Conservation (phyloP, 1,139 yeast genomes). For the Geotrichum fermentans region DNA sequence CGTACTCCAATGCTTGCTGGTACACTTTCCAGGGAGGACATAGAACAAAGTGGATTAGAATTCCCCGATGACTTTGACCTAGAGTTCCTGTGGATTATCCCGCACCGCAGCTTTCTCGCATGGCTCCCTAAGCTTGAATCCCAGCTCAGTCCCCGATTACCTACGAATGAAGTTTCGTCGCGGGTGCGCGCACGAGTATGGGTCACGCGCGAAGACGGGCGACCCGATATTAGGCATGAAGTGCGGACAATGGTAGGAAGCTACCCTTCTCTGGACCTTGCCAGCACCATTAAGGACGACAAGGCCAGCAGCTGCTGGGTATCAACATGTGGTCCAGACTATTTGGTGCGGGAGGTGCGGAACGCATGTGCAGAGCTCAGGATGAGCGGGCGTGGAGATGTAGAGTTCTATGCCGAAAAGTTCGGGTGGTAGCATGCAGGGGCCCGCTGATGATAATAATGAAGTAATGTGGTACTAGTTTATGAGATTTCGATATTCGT, state of each 20-base stretch:
- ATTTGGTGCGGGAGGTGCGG: slow-evolving; percentile 26
- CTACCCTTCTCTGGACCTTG: too few relatives aligned
- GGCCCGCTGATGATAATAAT: too few relatives aligned
- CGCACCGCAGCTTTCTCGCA: slow-evolving; percentile 23
- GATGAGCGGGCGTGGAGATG: slow-evolving; percentile 23
- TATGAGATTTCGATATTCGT: too few relatives aligned
- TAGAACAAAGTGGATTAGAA: background rate
- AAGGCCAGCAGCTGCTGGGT: slow-evolving; percentile 24
- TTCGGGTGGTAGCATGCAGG: slow-evolving; percentile 33
- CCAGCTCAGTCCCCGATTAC: background rate
- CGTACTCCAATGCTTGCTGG: background rate
- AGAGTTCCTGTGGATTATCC: slow-evolving; percentile 31
- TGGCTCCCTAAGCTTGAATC: slow-evolving; percentile 25
- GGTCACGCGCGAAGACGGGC: slow-evolving; percentile 27
- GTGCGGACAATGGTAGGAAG: slow-evolving; percentile 19
- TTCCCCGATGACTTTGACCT: slow-evolving; percentile 11
- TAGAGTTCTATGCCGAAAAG: slow-evolving; percentile 28
- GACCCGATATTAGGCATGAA: slow-evolving; percentile 25
- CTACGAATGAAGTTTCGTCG: slow-evolving; percentile 1
- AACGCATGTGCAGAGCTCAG: slow-evolving; percentile 27
- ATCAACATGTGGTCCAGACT: slow-evolving; percentile 31
- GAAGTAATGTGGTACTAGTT: background rate
- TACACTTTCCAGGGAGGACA: background rate
- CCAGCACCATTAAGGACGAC: background rate
- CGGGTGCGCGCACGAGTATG: slow-evolving; percentile 21